A percentile compares a stretch with the other conserved stretches of the same genome.
phyloP scores from a whole-genome alignment of 192 early-diverging fungal species.

The Backusella tarrabulga region DNA sequence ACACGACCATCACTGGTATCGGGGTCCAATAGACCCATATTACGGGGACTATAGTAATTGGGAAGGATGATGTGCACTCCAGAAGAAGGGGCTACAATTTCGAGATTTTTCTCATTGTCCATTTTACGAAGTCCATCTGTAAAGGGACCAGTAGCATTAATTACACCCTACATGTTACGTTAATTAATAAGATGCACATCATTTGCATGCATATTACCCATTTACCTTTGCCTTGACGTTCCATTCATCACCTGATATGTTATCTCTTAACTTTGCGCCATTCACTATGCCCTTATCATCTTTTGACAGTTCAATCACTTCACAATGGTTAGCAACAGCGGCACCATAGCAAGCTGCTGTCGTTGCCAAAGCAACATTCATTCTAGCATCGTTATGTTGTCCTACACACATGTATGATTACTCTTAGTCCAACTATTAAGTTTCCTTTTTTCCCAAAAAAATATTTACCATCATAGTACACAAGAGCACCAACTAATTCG shows the following conservation, averaged over 20 bases:
- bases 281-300: conserved; percentile 57
- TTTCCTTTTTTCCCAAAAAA: background rate
- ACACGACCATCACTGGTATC: conserved; percentile 92
- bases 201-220: background rate
- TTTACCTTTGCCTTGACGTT: conserved; percentile 71
- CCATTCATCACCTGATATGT: conserved; percentile 84
- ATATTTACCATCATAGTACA: conserved; percentile 88
- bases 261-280: conserved; percentile 83
- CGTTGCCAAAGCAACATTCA: conserved; percentile 93
- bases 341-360: conserved; percentile 91
- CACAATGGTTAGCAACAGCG: conserved; percentile 89
- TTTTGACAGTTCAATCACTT: conserved; percentile 83
- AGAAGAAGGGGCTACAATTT: conserved; percentile 91
- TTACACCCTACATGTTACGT: conserved; percentile 61
- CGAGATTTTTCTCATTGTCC: conserved; percentile 71
- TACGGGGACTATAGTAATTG: conserved; percentile 90
- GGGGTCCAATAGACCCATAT: conserved; percentile 96
- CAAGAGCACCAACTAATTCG: conserved; percentile 86
- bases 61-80: conserved; percentile 96
- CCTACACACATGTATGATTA: conserved; percentile 38
- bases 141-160: conserved; percentile 85
- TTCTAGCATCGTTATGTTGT: conserved; percentile 96
- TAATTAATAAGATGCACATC: background rate
- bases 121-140: conserved; percentile 87
- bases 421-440: background rate